Evolutionary conservation across 1,284 basidiomycete genomes (phyloP).

Genomic region (Boletus sp.): DNA sequence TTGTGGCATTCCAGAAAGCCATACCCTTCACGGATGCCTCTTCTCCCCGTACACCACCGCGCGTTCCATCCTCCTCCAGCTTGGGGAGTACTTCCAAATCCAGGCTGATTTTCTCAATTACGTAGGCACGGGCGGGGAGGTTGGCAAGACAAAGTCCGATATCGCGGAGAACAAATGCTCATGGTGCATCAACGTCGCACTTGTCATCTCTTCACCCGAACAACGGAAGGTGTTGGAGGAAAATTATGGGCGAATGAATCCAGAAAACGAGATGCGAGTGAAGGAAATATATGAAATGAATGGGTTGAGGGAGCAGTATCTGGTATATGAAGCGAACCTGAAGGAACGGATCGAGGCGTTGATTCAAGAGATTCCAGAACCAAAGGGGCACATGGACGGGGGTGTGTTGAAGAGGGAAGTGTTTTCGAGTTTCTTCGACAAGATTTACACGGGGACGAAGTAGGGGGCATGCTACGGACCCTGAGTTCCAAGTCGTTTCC

Average conservation of each 20-base stretch:
- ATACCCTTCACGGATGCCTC: conserved; percentile 32
- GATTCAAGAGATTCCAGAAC: conserved; percentile 58
- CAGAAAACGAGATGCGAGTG: conserved; percentile 53
- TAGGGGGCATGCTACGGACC: background rate
- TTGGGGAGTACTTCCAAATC: conserved; percentile 98
- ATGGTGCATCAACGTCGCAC: conserved; percentile 92
- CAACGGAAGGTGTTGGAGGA: conserved; percentile 64
- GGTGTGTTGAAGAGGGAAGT: conserved; percentile 63
- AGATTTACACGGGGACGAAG: conserved; percentile 42
- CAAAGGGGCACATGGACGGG: conserved; percentile 25
- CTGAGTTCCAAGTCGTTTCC: background rate
- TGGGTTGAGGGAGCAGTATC: conserved; percentile 58
- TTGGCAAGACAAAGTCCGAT: conserved; percentile 86
- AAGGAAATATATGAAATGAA: conserved; percentile 68
- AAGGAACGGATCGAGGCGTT: conserved; percentile 57
- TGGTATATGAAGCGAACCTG: conserved; percentile 64
- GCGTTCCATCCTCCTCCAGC: conserved; percentile 81
- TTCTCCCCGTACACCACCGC: conserved; percentile 77
- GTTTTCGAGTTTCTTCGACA: conserved; percentile 69
- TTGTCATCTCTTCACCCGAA: conserved; percentile 54
- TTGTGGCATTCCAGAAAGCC: conserved; percentile 62
- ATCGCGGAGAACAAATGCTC: conserved; percentile 98
- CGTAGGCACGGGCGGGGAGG: conserved; percentile 73
- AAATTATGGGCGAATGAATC: conserved; percentile 84
- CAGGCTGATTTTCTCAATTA: conserved; percentile 98